Base-by-base conservation (phyloP, 2,329 filamentous ascomycete genomes). In the Sclerotinia glacialis region DNA sequence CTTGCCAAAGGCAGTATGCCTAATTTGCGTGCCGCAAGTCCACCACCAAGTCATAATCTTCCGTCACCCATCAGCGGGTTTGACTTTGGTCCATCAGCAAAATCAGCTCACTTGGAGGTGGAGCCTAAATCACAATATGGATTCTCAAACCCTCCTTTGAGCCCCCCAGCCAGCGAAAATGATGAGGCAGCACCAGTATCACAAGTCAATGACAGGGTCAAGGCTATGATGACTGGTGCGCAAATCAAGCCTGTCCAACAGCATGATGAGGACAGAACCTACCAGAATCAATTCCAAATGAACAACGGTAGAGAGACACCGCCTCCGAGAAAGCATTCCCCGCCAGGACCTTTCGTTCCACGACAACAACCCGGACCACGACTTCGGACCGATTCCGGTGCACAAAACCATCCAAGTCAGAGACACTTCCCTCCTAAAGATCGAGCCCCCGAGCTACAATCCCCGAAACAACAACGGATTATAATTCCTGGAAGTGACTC, bases 181-280 rank as follows among this genome's bases (percentile, higher is more conserved):
- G 89, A 89, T 37, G 90, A 94, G n/a, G 79, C 83, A 1, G 77
- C 84, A 0, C 81, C 96, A 18, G 78, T 88, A 11, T 83, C 95
- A 16, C 86, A 91, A 68, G 89, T 90, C 0, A 87, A 88, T 69
- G 93, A 97, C 72, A 82, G 86, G 56, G 92, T 90, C 62, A 96
- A 95, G 75, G 90, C 91, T 6, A 96, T 92, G 0, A 90, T 91
- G 0, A 81, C 88, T 78, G 86, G 87, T 40, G 80, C 86, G 0
- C 89, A 89, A 77, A 89, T 89, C 70, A 92, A 92, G 74, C 91
- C 93, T 1, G 79, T 81, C 2, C 85, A 89, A 61, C 85, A 87
- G 9, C 97, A 95, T 72, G 92, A 96, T 73, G 93, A 97, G 74
- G 86, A 89, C 26, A 90, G 92, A 74, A 97, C 92, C 73, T 85